These are phyloP conservation scores for Apiospora rasikravindrae DNA, from an alignment of 2,329 filamentous ascomycete species.

Conservation along the genomic window DNA sequence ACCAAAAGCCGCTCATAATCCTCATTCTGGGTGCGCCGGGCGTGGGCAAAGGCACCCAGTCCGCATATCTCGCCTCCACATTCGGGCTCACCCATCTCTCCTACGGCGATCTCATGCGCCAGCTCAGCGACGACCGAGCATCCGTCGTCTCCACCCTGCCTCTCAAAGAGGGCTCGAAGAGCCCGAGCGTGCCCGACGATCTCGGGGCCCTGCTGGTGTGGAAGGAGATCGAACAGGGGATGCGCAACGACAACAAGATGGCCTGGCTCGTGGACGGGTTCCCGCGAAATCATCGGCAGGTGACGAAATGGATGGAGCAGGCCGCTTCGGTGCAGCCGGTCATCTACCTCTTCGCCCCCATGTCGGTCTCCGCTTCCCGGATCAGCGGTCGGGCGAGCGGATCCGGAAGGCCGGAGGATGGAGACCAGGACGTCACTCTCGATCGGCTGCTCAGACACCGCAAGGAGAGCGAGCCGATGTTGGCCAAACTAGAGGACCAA, in stretches of 20 bases:
- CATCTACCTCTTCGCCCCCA: background rate
- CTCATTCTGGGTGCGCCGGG: constrained; percentile 33
- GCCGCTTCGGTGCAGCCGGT: background rate
- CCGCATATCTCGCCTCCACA: constrained; percentile 22
- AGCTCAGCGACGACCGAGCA: background rate
- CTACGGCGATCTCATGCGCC: constrained; percentile 31
- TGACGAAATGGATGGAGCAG: background rate
- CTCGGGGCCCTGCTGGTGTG: background rate
- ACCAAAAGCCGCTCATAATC: constrained; percentile 25
- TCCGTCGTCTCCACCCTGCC: background rate
- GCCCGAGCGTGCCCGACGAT: background rate
- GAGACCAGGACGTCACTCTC: background rate
- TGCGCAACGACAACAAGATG: background rate
- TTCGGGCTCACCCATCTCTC: constrained; percentile 31
- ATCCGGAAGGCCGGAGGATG: background rate
- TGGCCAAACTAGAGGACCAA: background rate
- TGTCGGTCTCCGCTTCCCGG: background rate
- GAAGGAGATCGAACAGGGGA: background rate
- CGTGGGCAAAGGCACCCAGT: constrained; percentile 33
- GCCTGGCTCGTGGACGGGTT: background rate
- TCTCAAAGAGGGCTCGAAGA: background rate
- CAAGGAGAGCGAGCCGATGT: background rate
- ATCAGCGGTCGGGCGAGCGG: background rate
- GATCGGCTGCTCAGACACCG: background rate
- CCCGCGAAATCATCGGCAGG: background rate